Base-by-base conservation (phyloP, 139 green algal genomes). In the Penium margaritaceum region DNA sequence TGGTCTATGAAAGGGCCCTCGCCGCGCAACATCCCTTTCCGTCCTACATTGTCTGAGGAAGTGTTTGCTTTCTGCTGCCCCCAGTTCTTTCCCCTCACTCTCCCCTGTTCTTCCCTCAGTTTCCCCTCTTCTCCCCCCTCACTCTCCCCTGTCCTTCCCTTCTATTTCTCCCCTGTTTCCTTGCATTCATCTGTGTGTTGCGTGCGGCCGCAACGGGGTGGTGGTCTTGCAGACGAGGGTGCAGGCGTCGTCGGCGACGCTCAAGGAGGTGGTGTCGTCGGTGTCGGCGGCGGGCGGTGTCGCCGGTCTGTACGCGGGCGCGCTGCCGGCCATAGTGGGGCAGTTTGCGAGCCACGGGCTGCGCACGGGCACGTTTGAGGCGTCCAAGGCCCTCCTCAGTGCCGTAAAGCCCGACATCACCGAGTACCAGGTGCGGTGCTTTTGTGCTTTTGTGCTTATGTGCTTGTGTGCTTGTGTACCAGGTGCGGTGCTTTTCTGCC, bases 331-430 rank as follows among this genome's bases (percentile, higher is more conserved):
- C 19, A 77, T 84, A 55, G 46, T 60, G 58, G 80, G 65, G 64
- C 82, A 61, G 64, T 81, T 81, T 77, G 54, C 39, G 4, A 84
- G 78, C 39, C 86, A 90, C 37, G 85, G 85, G 27, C 3, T 90
- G 38, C 63, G 88, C 35, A 89, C 83, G 17, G 83, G 72, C 32
- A 79, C 75, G n/a, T 90, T 85, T 53, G 88, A 92, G 74, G 83
- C 57, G n/a, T 47, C 32, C 27, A 81, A 78, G 65, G 12, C 72
- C 44, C 19, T 72, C 17, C 74, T 81, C 0, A 67, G 57, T 1
- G 14, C 7, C 38, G 36, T 81, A 9, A 17, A 19, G 33, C 67
- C 73, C 0, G 41, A 80, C 3, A 32, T 77, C 24, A 58, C 70
- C n/a, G 70, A 77, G 19, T 54, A 70, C 27, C 70, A 77, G 70